Conservation (phyloP, 2,329 filamentous ascomycete genomes). For the Cadophora malorum region DNA sequence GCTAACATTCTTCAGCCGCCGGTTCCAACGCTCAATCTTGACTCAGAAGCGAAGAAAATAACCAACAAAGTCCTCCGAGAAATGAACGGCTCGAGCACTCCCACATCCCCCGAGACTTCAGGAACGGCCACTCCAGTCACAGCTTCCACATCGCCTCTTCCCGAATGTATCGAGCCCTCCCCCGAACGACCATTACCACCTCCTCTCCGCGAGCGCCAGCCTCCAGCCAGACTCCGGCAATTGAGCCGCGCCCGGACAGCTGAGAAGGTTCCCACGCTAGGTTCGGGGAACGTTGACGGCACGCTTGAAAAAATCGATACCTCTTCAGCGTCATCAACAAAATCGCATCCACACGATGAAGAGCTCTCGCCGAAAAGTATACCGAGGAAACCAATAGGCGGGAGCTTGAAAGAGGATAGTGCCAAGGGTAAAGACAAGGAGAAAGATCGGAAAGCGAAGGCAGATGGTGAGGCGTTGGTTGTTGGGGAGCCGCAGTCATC, state of each 20-base stretch:
- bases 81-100: constrained; percentile 26
- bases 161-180: not conserved
- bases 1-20: constrained; percentile 32
- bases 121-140: constrained; percentile 25
- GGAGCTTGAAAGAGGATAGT: not conserved
- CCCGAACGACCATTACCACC: not conserved
- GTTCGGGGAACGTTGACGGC: not conserved
- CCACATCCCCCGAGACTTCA: constrained; percentile 2
- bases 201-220: constrained; percentile 1
- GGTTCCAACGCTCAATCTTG: constrained; percentile 35
- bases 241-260: constrained; percentile 5
- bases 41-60: constrained; percentile 38
- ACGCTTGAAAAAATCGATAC: not conserved
- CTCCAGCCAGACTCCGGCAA: constrained; percentile 3
- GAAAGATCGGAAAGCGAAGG: not conserved
- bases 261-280: not conserved
- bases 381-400: constrained; percentile 8
- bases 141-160: constrained; percentile 10
- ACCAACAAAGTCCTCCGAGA: constrained; percentile 35
- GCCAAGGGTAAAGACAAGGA: not conserved
- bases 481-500: not conserved
- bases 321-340: not conserved
- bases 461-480: not conserved
- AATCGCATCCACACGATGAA: constrained; percentile 9
- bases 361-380: constrained; percentile 22